Conservation (phyloP, 2,329 filamentous ascomycete genomes). For the Hypoxylon sp. region DNA sequence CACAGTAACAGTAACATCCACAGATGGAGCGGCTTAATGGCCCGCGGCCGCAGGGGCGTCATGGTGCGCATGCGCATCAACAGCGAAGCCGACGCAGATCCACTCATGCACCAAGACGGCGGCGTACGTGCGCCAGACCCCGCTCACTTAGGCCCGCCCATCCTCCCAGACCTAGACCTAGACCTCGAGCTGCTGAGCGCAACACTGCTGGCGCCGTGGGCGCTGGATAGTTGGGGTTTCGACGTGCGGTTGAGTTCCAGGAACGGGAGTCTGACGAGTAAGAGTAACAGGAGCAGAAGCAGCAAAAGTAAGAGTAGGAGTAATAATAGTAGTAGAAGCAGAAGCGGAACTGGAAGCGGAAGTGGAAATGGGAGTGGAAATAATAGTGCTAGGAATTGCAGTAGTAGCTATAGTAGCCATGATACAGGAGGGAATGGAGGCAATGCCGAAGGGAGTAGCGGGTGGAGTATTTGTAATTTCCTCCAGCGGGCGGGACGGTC, state of each 20-base stretch:
- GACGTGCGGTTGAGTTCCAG: constrained; percentile 8
- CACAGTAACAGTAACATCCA: background rate
- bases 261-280: background rate
- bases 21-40: background rate
- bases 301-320: background rate
- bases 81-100: constrained; percentile 37
- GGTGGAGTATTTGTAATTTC: background rate
- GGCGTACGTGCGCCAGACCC: constrained; percentile 14
- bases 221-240: constrained; percentile 27
- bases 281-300: background rate
- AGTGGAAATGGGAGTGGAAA: background rate
- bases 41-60: constrained; percentile 12
- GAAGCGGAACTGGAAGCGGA: background rate
- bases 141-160: constrained; percentile 34
- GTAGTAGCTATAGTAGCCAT: background rate
- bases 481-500: constrained; percentile 18
- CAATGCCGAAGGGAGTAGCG: background rate
- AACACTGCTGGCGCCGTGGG: constrained; percentile 36
- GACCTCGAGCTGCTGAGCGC: constrained; percentile 35
- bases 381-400: background rate
- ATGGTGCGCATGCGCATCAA: constrained; percentile 36
- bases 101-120: background rate
- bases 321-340: background rate
- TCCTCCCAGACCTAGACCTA: constrained; percentile 34
- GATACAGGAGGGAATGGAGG: background rate